These are phyloP conservation scores for Trametes pubescens DNA, from an alignment of 1,284 basidiomycete genomes.

Conservation along the genomic window DNA sequence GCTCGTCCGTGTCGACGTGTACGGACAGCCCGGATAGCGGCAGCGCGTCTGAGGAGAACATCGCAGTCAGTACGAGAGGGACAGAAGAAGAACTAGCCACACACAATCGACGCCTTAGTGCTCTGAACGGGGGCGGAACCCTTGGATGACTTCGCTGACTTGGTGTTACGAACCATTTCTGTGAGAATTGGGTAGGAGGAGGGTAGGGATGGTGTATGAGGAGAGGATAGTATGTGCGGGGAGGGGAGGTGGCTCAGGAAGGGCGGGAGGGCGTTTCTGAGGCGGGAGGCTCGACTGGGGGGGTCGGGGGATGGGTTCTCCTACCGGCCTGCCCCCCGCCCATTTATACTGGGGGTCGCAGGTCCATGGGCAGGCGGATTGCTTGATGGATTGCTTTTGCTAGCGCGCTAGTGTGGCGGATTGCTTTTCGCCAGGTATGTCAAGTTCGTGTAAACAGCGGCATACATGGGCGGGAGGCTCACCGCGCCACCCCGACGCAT, in stretches of 20 bases:
- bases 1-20: no score
- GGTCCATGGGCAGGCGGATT: slow-evolving; percentile 17
- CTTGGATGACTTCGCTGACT: no score
- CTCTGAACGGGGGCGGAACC: no score
- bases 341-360: slow-evolving; percentile 20
- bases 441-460: slow-evolving; percentile 20
- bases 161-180: neutral
- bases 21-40: no score
- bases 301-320: slow-evolving; percentile 14
- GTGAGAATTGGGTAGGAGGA: neutral
- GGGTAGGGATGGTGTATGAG: neutral
- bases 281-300: slow-evolving; percentile 12
- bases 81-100: no score
- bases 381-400: slow-evolving; percentile 28
- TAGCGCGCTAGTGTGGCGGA: slow-evolving; percentile 18
- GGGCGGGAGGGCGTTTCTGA: neutral
- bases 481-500: slow-evolving; percentile 21
- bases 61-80: no score
- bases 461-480: slow-evolving; percentile 27
- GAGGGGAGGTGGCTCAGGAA: slow-evolving; percentile 15
- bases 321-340: neutral
- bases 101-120: no score
- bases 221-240: slow-evolving; percentile 10
- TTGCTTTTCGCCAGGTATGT: slow-evolving; percentile 28
- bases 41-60: no score